phyloP scores from a whole-genome alignment of 495 filamentous ascomycete species.

The Choiromyces venosus region DNA sequence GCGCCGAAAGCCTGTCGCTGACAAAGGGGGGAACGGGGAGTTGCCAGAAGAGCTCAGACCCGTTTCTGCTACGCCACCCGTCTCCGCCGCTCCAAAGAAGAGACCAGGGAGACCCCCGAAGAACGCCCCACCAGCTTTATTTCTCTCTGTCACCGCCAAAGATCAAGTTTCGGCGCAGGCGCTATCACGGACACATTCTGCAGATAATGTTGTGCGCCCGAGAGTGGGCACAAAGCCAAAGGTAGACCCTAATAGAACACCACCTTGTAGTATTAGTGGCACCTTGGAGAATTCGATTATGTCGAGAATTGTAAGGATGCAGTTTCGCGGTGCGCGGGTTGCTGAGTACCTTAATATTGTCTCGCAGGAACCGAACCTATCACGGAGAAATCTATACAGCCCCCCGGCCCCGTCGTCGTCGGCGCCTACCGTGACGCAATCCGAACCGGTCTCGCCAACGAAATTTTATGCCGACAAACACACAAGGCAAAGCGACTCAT shows the following conservation, averaged over 20 bases:
- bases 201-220: constrained; percentile 21
- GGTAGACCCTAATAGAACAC: constrained; percentile 3
- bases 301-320: neutral
- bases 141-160: constrained; percentile 16
- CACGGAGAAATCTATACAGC: neutral
- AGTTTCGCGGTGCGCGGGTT: neutral
- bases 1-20: constrained; percentile 28
- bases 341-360: constrained; percentile 4
- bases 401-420: constrained; percentile 8
- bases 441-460: constrained; percentile 31
- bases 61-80: constrained; percentile 24
- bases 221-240: neutral
- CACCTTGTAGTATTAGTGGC: neutral
- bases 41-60: constrained; percentile 23
- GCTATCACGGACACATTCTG: constrained; percentile 33
- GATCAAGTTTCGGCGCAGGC: constrained; percentile 24
- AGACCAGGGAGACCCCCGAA: constrained; percentile 33
- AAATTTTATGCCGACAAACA: constrained; percentile 30
- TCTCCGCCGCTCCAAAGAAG: constrained; percentile 24
- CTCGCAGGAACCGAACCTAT: constrained; percentile 1
- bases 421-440: constrained; percentile 24
- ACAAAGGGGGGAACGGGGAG: constrained; percentile 34
- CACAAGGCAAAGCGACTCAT: constrained; percentile 22
- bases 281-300: neutral
- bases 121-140: constrained; percentile 23